Evolutionary conservation across 192 early-diverging fungal genomes (phyloP).

Genomic region (Coemansia sp.): DNA sequence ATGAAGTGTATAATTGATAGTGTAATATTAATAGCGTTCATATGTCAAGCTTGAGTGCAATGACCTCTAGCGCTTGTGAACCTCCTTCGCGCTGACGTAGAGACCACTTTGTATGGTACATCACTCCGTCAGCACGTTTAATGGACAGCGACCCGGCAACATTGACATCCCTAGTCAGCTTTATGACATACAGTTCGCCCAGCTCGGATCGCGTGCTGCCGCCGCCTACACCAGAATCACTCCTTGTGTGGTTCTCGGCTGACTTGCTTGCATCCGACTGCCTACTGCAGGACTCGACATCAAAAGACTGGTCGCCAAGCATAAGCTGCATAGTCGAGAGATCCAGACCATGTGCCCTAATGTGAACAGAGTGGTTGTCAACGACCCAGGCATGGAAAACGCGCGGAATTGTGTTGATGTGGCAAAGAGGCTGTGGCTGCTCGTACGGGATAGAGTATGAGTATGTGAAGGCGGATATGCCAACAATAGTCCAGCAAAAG

Average conservation of each 20-base stretch:
- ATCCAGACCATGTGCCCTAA: conserved; percentile 23
- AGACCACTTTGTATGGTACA: conserved; percentile 49
- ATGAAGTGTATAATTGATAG: neutral
- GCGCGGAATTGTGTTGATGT: conserved; percentile 36
- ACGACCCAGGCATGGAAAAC: conserved; percentile 13
- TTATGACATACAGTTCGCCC: conserved; percentile 4
- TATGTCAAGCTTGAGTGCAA: conserved; percentile 39
- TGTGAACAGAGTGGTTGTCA: conserved; percentile 8
- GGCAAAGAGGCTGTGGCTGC: conserved; percentile 5
- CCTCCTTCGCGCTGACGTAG: conserved; percentile 14
- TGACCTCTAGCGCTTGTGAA: conserved; percentile 22
- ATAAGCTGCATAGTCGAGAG: conserved; percentile 26
- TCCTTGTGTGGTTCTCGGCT: neutral
- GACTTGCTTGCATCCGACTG: conserved; percentile 5
- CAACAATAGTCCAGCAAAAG: conserved; percentile 87
- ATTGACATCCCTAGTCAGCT: conserved; percentile 20
- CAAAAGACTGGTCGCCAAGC: conserved; percentile 26
- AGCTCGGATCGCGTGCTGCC: neutral
- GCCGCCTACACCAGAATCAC: neutral
- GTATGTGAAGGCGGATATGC: conserved; percentile 65
- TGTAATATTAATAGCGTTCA: conserved; percentile 3
- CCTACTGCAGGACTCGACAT: conserved; percentile 6
- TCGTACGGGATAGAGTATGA: conserved; percentile 36
- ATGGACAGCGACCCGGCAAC: conserved; percentile 27
- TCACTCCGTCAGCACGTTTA: conserved; percentile 37